Base-by-base conservation (phyloP, 306 rosid species). In the Fragaria ananassa region DNA sequence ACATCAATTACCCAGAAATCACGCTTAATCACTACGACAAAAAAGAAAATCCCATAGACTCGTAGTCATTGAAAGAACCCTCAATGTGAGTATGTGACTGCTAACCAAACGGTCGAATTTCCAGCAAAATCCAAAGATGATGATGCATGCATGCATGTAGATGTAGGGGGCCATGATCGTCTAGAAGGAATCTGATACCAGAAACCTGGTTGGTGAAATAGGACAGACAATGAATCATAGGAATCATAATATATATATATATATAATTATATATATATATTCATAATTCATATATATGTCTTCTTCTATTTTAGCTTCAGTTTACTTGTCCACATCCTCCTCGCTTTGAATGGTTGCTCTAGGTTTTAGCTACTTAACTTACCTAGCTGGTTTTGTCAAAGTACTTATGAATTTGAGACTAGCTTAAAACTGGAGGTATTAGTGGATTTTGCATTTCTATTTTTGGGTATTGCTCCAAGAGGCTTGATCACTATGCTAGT, bases 101-200 rank as follows among this genome's bases (percentile, higher is more conserved):
- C 21, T 19, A 19, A 19, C 27, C 9, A 54, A n/a, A n/a, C 12
- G 61, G 27, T 54, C 29, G 29, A n/a, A 54, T n/a, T 8, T n/a
- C 13, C 60, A 8, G 60, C 25, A 23, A 9, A 4, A 10, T n/a
- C 63, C 6, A 57, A 57, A 57, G 13, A 39, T 5, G 44, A 58
- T 58, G 17, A 58, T 25, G 34, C 66, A 60, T 27, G 34, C 66
- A 60, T 27, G 39, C 19, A 57, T 56, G 17, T 37, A 37, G 42
- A 13, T 46, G 17, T 45, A 45, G 49, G 49, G 49, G 53, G 53
- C 19, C 61, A 57, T 27, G 13, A 21, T 29, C 51, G 44, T 75
- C 65, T 37, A 64, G 79, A 75, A 64, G 64, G 63, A 47, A 64
- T 63, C 25, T 47, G 25, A 37, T 65, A 76, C 44, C 44, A 37